Base-by-base conservation (phyloP, 371 early-diverging fungal genomes). In the Mycotypha africana region DNA sequence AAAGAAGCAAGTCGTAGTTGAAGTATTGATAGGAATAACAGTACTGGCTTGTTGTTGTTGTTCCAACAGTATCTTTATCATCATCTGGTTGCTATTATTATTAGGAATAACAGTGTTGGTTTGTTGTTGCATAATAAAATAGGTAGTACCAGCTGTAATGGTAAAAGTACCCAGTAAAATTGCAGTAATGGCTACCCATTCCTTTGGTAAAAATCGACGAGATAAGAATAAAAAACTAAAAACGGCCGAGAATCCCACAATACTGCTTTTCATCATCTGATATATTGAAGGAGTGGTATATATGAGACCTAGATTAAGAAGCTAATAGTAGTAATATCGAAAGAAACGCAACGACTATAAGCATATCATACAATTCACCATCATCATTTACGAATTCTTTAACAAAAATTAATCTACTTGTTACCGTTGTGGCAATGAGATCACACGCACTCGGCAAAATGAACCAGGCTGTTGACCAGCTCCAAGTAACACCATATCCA, bases 201-300 rank as follows among this genome's bases (percentile, higher is more conserved):
- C 67, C 21, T 49, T 58, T 14, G 48, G 45, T 20, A 71, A 42
- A 28, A 71, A 67, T 22, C 64, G 59, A 35, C 71, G 62, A 15
- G 71, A 57, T 3, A 71, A 42, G 42, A 71, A 71, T 8, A 71
- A 33, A 34, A 53, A 48, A 30, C 67, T 63, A 37, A 64, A 62
- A 14, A 71, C 56, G 42, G 71, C 71, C 22, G 71, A 71, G 35
- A 71, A 65, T 0, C 67, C 67, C n/a, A 67, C 60, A 49, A 71
- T 71, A 39, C 67, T 67, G 28, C 65, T 58, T 25, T 62, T 62
- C 47, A 71, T 51, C 67, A 71, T 71, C 55, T 67, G 71, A 31
- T 65, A 71, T 9, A 67, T 45, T 30, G 71, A 71, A 3, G 71
- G 65, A 9, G 67, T 58, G n/a, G 62, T 64, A 46, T 71, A 71